Evolutionary conservation across 208 protist species (phyloP), one percentile per base, ranked within the genome.

Genomic region (Strigomonas culicis): DNA sequence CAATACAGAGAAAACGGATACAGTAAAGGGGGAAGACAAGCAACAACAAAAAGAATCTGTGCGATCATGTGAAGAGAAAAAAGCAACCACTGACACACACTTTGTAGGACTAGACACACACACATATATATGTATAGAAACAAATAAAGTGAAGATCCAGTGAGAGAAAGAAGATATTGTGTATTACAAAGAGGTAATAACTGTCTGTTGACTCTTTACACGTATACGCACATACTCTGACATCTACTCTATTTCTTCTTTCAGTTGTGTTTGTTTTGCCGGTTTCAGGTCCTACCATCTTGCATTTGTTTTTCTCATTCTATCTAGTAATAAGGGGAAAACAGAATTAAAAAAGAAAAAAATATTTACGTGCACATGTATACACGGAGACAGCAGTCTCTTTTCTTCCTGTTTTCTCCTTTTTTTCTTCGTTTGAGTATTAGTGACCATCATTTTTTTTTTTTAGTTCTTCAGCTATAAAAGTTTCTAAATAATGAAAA

Each of bases 41-140:
- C n/a, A n/a, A n/a, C n/a, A n/a, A n/a, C n/a, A n/a, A n/a, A n/a
- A n/a, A n/a, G n/a, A n/a, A n/a, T n/a, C n/a, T n/a, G n/a, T n/a
- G n/a, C n/a, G n/a, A n/a, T n/a, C n/a, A n/a, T n/a, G n/a, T 6
- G 17, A 55, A 39, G 59, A 64, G 46, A 55, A 39, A 50, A 64
- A 36, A 19, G 44, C 0, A 49, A 41, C 2, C 19, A 39, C 22
- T 36, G 21, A 0, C 24, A 31, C 30, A 51, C 1, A n/a, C 22
- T n/a, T 53, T 6, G 6, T n/a, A 53, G 13, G 6, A 6, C 47
- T 53, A 25, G 6, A n/a, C 47, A n/a, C n/a, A n/a, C n/a, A 56
- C 21, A 30, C 17, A 55, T 21, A 30, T 17, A 58, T 11, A 58
- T 31, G 22, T 21, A 19, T 25, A 1, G 25, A 11, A 17, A 27